phyloP scores from a whole-genome alignment of 1,284 basidiomycete genomes.

The Fomitopsis betulina region DNA sequence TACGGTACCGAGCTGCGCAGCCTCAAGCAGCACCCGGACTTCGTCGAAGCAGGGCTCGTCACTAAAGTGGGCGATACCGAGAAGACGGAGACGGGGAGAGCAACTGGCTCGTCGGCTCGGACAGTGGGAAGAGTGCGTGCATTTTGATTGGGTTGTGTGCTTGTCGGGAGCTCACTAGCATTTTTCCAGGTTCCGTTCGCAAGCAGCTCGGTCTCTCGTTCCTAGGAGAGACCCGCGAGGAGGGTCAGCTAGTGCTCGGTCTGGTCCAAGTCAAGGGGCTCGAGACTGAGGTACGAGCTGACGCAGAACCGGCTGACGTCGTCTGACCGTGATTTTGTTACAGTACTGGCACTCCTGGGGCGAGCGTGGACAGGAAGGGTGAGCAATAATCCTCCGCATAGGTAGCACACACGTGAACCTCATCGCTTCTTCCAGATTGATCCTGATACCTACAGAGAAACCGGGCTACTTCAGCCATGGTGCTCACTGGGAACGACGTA shows the following conservation, averaged over 20 bases:
- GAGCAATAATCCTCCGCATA: background rate
- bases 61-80: conserved; percentile 1
- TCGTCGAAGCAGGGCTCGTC: conserved; percentile 12
- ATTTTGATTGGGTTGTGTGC: background rate
- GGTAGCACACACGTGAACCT: background rate
- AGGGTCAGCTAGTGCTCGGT: conserved; percentile 21
- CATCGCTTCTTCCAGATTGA: background rate
- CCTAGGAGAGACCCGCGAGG: conserved; percentile 24
- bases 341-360: conserved; percentile 19
- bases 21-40: conserved; percentile 20
- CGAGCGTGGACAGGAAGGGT: background rate
- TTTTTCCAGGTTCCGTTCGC: conserved; percentile 20
- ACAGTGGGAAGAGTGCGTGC: conserved; percentile 28
- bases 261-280: conserved; percentile 27
- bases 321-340: background rate
- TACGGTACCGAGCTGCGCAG: conserved; percentile 21
- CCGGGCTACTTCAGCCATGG: background rate
- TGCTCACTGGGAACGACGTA: background rate
- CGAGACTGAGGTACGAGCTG: conserved; percentile 7
- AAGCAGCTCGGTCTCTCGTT: conserved; percentile 27
- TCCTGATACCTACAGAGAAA: conserved; percentile 4
- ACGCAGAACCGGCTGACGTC: conserved; percentile 4
- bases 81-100: conserved; percentile 3
- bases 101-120: conserved; percentile 28
- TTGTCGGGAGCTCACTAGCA: background rate